Conservation (phyloP, 371 early-diverging fungal species). For the Haplosporangium sp. region DNA sequence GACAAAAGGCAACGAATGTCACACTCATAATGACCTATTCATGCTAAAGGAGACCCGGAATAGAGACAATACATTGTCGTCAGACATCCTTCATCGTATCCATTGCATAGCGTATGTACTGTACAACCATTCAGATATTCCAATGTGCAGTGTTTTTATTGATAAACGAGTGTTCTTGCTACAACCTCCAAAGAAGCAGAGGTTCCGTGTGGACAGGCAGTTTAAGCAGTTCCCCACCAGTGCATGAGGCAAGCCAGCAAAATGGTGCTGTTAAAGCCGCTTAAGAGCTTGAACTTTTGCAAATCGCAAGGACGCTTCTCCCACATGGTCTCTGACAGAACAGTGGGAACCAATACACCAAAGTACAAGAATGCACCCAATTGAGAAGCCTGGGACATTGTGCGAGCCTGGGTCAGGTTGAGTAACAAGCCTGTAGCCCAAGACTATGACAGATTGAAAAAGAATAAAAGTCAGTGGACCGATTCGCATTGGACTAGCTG, state of each 20-base stretch:
- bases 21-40: no score
- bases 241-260: conserved; percentile 38
- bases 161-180: no score
- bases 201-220: not conserved
- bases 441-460: conserved; percentile 5
- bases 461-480: not conserved
- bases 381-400: conserved; percentile 47
- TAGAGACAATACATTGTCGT: no score
- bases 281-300: conserved; percentile 52
- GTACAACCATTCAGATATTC: no score
- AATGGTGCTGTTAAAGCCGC: conserved; percentile 42
- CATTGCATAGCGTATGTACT: no score
- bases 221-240: conserved; percentile 54
- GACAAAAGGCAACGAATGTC: no score
- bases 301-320: conserved; percentile 48
- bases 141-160: no score
- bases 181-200: no score
- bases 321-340: conserved; percentile 49
- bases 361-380: conserved; percentile 47
- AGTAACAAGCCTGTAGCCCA: conserved; percentile 49
- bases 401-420: conserved; percentile 50
- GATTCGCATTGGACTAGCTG: not conserved
- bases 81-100: no score
- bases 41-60: no score
- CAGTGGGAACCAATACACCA: conserved; percentile 32